Evolutionary conservation across 2,329 filamentous ascomycete species (phyloP).

Genomic region (Aspergillus caelatus): DNA sequence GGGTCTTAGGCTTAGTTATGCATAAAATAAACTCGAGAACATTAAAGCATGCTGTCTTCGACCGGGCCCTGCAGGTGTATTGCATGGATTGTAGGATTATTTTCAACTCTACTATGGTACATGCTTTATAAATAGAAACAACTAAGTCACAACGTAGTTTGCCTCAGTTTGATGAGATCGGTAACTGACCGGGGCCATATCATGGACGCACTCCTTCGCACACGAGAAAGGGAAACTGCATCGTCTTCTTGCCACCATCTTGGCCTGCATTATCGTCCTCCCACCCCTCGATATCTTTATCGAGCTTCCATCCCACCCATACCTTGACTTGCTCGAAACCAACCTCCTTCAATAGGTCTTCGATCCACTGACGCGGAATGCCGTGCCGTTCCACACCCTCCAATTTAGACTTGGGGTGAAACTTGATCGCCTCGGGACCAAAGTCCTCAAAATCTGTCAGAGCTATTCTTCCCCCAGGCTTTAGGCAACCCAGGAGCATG

Average conservation of each 20-base stretch:
- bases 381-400: slow-evolving; percentile 59
- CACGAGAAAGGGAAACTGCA: slow-evolving; percentile 48
- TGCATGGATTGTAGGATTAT: background rate
- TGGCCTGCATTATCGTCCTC: slow-evolving; percentile 38
- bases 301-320: slow-evolving; percentile 52
- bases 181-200: background rate
- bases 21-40: background rate
- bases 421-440: slow-evolving; percentile 54
- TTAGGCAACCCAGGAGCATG: slow-evolving; percentile 53
- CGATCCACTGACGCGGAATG: slow-evolving; percentile 47
- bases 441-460: slow-evolving; percentile 63
- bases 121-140: background rate
- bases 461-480: slow-evolving; percentile 52
- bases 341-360: slow-evolving; percentile 47
- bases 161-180: background rate
- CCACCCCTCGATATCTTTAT: slow-evolving; percentile 54
- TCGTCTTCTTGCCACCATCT: slow-evolving; percentile 25
- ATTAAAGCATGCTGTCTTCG: background rate
- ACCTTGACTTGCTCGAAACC: slow-evolving; percentile 56
- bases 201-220: slow-evolving; percentile 35
- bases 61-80: no score
- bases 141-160: background rate
- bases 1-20: background rate
- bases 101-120: background rate
- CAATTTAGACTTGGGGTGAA: slow-evolving; percentile 58